Evolutionary conservation across 768 basidiomycete genomes (phyloP), one percentile per base, ranked within the genome.

Genomic region (Kwoniella shandongensis): DNA sequence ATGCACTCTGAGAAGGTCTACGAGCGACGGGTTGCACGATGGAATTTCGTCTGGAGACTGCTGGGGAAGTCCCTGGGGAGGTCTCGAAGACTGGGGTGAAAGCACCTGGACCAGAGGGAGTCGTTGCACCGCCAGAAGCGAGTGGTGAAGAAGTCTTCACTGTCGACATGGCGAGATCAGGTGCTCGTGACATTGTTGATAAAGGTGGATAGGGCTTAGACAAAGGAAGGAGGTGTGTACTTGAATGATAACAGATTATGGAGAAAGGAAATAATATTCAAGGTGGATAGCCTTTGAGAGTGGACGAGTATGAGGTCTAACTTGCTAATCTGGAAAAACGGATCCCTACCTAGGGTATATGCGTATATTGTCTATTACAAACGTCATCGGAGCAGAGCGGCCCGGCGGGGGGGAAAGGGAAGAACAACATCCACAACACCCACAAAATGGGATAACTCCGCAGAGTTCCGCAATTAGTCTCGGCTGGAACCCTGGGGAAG

Each of bases 21-120:
- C 54, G 39, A 2, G 54, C 46, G 6, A 56, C 47, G 1, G 54
- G 54, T 18, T 45, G 38, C 3, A 25, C 22, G n/a, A 54, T 45
- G 12, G 56, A 58, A 25, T 48, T 48, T 58, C 56, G 20, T 58
- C 56, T 39, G 15, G 56, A 58, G 18, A 27, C 41, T 18, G 48
- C 48, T 17, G 56, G 56, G 17, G 56, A 58, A 17, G 50, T 36
- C 45, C 18, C 49, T 29, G 56, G 56, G 12, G 56, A 58, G 40
- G 56, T 58, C 44, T 58, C 56, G 32, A 58, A 58, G 41, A 58
- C 56, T 11, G 56, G 56, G 5, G 56, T 51, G 49, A 51, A 58
- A 18, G 10, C 32, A 1, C 50, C 50, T 51, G 46, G 32, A 2
- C 20, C 36, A 18, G 17, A 7, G 8, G 40, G 40, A 8, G 40